A percentile compares a stretch with the other conserved stretches of the same genome.
These are phyloP conservation scores for Colletotrichum sp. DNA, from an alignment of 2,329 filamentous ascomycete genomes.

Conservation along the genomic window DNA sequence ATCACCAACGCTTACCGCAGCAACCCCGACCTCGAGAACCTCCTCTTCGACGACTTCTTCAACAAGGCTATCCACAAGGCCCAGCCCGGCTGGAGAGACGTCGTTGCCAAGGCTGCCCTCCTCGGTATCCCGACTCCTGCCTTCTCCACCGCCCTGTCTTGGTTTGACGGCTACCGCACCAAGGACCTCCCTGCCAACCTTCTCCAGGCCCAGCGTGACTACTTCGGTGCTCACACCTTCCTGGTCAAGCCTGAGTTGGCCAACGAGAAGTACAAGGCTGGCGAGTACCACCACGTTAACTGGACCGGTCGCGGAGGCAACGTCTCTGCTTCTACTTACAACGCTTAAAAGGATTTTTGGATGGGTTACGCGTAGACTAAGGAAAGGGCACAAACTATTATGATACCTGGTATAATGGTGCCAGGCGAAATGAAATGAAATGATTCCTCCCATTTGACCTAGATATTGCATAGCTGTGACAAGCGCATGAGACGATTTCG, in stretches of 20 bases:
- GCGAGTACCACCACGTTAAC: constrained; percentile 97
- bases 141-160: constrained; percentile 95
- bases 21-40: constrained; percentile 94
- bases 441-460: not conserved
- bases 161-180: constrained; percentile 99
- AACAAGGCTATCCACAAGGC: constrained; percentile 98
- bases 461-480: not conserved
- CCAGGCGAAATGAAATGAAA: constrained; percentile 19
- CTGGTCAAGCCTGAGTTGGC: constrained; percentile 82
- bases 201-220: constrained; percentile 98
- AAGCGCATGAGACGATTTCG: rapidly evolving
- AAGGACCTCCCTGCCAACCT: constrained; percentile 98
- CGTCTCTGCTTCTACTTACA: constrained; percentile 96
- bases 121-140: constrained; percentile 96
- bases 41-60: constrained; percentile 99
- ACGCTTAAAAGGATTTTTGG: constrained; percentile 68
- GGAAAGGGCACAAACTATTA: constrained; percentile 9
- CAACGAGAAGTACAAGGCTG: constrained; percentile 79
- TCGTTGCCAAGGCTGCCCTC: constrained; percentile 88
- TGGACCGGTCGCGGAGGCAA: constrained; percentile 99
- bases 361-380: constrained; percentile 16
- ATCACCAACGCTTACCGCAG: constrained; percentile 97
- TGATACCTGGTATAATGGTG: constrained; percentile 20
- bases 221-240: constrained; percentile 97
- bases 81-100: constrained; percentile 89